phyloP scores from a whole-genome alignment of 2,329 filamentous ascomycete species.

The Aspergillus transmontanensis region DNA sequence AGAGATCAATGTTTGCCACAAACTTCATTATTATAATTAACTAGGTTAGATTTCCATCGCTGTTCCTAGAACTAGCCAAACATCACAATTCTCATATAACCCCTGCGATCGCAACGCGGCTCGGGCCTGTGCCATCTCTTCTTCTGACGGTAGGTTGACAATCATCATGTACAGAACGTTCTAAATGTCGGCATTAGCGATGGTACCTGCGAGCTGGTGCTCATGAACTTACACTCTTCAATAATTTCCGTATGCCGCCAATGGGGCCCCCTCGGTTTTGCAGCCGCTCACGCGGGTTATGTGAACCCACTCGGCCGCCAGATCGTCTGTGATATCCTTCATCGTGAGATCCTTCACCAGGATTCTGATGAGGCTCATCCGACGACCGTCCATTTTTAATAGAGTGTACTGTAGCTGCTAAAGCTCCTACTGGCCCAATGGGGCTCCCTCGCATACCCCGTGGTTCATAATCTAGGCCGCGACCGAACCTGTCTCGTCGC shows the following conservation, averaged over 20 bases:
- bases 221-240: conserved; percentile 30
- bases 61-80: not conserved
- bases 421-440: not conserved
- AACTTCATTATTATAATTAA: not conserved
- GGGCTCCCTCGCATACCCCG: conserved; percentile 1
- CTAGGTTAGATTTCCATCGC: not conserved
- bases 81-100: too few species aligned
- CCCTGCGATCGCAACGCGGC: not conserved
- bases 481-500: not conserved
- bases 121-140: conserved; percentile 39
- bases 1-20: not conserved
- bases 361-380: not conserved
- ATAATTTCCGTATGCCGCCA: conserved; percentile 24
- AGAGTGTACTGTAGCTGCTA: not conserved
- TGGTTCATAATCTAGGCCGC: not conserved
- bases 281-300: not conserved
- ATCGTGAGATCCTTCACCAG: not conserved
- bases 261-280: not conserved
- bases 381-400: not conserved
- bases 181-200: conserved; percentile 26
- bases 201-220: not conserved
- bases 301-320: not conserved
- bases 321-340: not conserved
- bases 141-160: conserved; percentile 52
- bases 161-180: conserved; percentile 56